These are phyloP conservation scores for Globisporangium abappressorium DNA, from an alignment of 352 stramenopile genomes.

Conservation along the genomic window DNA sequence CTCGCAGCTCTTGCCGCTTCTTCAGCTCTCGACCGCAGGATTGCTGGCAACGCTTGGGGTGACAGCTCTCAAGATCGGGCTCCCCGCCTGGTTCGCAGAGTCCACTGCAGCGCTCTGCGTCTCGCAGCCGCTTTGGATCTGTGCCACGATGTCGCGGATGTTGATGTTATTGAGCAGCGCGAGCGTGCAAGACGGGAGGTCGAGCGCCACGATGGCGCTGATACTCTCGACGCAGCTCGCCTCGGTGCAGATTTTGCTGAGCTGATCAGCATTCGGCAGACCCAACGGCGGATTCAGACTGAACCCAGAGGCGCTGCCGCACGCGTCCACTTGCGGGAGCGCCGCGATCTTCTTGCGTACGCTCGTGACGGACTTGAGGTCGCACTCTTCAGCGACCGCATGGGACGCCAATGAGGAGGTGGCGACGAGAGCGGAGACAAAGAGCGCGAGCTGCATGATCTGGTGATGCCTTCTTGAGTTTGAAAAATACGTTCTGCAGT, in stretches of 20 bases:
- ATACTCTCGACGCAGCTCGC: constrained; percentile 1
- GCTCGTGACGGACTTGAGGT: background rate
- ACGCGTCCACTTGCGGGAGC: background rate
- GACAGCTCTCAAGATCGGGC: background rate
- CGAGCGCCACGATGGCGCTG: constrained; percentile 6
- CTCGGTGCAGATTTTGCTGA: constrained; percentile 1
- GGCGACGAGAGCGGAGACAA: background rate
- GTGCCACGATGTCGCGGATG: constrained; percentile 14
- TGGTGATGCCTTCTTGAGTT: background rate
- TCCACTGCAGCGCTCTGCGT: background rate
- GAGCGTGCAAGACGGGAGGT: constrained; percentile 26
- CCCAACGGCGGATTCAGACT: background rate
- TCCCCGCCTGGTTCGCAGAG: background rate
- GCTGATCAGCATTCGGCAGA: background rate
- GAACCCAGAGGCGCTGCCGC: constrained; percentile 3
- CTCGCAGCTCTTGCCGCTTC: constrained; percentile 6
- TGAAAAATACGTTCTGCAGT: background rate
- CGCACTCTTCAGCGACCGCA: background rate
- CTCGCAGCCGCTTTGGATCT: constrained; percentile 5
- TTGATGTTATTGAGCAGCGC: constrained; percentile 26
- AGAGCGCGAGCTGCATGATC: background rate
- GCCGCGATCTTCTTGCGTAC: constrained; percentile 5
- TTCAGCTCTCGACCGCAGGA: background rate
- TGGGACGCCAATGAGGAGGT: background rate
- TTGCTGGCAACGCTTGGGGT: background rate